Base-by-base conservation (phyloP, 352 stramenopile species). In the Phytophthora ramorum region DNA sequence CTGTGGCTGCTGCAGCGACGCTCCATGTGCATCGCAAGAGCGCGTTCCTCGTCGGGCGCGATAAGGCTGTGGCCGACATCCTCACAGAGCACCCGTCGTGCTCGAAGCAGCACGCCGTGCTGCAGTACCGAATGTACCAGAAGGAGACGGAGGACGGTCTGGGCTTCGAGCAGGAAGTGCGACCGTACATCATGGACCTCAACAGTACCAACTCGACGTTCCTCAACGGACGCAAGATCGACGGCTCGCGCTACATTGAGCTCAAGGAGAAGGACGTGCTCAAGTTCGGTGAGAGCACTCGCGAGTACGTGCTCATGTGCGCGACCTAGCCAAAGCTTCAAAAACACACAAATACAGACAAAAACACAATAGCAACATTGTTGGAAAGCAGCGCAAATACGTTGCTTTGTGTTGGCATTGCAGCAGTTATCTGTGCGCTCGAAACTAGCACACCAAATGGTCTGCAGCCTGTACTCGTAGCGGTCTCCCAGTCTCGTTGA, bases 111-210 rank as follows among this genome's bases (percentile, higher is more conserved):
- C 98, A 99, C 74, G 96, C 97, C 1, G 97, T 99, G 40, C 69
- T 99, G 34, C 98, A 99, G 79, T 98, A 96, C 69, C 83, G 94
- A 17, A 67, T 95, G 50, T 90, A 86, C 47, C 83, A 96, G 66
- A 90, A 84, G 52, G 73, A 83, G 28, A 86, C 75, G 24, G 63
- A 73, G 9, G 81, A 92, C 51, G 83, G 85, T 0, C 65, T 93
- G 6, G 66, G 72, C 48, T 85, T 83, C 49, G 62, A 78, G 55
- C 82, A 85, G 45, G 73, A 92, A 24, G 85, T 96, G 64, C 81
- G 83, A 20, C 98, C 97, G 4, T 99, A 99, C 83, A 79, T 99
- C 40, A 96, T 99, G 91, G 98, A 99, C 77, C 83, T 99, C 26
- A 88, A 98, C 69, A 98, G 91, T 76, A 98, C 97, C 20, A 99